phyloP scores from a whole-genome alignment of 176 grass and related monocot genomes.

The Cenchrus fungigraminus region DNA sequence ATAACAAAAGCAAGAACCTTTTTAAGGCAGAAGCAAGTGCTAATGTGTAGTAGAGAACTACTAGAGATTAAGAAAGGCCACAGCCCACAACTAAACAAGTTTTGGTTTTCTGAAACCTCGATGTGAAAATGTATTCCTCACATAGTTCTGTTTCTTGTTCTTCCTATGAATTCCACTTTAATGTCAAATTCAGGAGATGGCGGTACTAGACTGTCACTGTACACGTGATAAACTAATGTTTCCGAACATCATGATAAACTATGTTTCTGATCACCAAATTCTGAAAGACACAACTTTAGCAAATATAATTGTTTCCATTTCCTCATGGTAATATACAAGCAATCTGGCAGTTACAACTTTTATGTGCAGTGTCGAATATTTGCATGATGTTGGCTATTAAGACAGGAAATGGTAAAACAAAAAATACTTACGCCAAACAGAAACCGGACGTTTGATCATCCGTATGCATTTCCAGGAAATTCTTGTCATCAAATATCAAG shows the following conservation, averaged over 20 bases:
- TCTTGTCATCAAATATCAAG: slow-evolving; percentile 41
- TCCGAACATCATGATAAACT: neutral
- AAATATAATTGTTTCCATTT: neutral
- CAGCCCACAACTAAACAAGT: neutral
- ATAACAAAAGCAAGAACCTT: neutral
- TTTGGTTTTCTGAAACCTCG: neutral
- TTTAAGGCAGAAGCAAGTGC: neutral
- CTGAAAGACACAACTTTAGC: neutral
- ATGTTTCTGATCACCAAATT: neutral
- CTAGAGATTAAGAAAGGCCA: neutral
- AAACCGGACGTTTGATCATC: slow-evolving; percentile 53
- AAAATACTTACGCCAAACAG: slow-evolving; percentile 53
- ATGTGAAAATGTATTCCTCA: neutral
- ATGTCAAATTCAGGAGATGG: neutral
- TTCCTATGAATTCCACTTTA: neutral
- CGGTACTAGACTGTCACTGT: neutral
- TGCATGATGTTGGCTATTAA: neutral
- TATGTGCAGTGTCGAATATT: neutral
- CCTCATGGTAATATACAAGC: neutral
- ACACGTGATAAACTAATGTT: neutral
- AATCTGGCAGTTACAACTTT: neutral
- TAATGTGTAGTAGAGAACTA: neutral
- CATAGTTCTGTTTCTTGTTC: neutral
- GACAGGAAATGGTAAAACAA: neutral
- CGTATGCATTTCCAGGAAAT: slow-evolving; percentile 25